These are phyloP conservation scores for Teunomyces barrocoloradensis DNA, from an alignment of 805 yeast genomes.

Conservation along the genomic window DNA sequence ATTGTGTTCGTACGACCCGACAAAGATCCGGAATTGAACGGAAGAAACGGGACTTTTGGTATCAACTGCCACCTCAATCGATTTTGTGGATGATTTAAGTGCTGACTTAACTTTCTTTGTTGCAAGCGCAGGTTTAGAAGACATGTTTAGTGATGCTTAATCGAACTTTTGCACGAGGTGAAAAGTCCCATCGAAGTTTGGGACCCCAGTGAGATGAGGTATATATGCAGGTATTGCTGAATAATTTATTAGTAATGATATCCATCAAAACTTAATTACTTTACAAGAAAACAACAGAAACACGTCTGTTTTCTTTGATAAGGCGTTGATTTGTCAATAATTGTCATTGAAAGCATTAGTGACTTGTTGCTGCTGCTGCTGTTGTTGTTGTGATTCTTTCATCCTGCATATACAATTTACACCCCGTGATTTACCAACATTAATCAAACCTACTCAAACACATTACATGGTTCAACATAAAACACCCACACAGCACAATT, in stretches of 20 bases:
- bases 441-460: no score
- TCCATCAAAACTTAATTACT: no score
- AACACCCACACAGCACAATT: conserved; percentile 59
- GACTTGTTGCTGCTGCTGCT: no score
- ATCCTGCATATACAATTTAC: not conserved
- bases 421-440: not conserved
- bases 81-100: not conserved
- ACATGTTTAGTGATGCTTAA: not conserved
- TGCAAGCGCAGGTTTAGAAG: not conserved
- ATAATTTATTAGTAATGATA: no score
- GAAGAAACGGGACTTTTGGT: not conserved
- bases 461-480: conserved; percentile 16
- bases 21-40: conserved; percentile 70
- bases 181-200: not conserved
- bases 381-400: no score
- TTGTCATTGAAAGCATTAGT: no score
- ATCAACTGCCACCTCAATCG: conserved; percentile 3
- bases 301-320: no score
- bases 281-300: no score
- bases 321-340: no score
- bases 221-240: not conserved
- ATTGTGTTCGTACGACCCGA: conserved; percentile 95
- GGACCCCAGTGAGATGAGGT: not conserved
- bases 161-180: not conserved
- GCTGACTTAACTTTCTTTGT: not conserved